A percentile compares a stretch with the other conserved stretches of the same genome.
phyloP scores from a whole-genome alignment of 1,139 yeast genomes.

The Candida sojae region DNA sequence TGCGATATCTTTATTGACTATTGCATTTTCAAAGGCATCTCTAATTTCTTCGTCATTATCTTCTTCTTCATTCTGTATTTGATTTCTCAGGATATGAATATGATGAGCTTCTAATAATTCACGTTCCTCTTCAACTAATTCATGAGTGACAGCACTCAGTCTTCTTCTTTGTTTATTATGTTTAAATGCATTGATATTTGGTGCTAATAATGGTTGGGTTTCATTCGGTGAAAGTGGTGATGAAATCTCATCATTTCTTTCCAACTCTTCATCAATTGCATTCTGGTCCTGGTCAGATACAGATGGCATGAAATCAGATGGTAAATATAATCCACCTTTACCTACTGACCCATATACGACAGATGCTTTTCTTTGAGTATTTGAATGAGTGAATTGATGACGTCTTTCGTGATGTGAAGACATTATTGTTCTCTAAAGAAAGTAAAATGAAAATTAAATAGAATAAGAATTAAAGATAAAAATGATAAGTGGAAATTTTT shows the following conservation, averaged over 20 bases:
- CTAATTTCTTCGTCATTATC: conserved; percentile 31
- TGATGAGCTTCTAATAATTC: conserved; percentile 34
- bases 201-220: conserved; percentile 16
- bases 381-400: conserved; percentile 51
- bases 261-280: conserved; percentile 13
- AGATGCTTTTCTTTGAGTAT: conserved; percentile 52
- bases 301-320: conserved; percentile 44
- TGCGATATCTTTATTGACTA: conserved; percentile 26
- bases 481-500: not conserved
- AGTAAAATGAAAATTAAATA: not conserved
- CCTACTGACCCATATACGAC: conserved; percentile 55
- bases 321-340: conserved; percentile 53
- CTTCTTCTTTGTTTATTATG: conserved; percentile 17
- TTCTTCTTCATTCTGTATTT: not conserved
- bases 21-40: conserved; percentile 40
- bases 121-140: conserved; percentile 36
- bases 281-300: conserved; percentile 9
- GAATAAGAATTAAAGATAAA: not conserved
- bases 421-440: not conserved
- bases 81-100: conserved; percentile 15
- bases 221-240: conserved; percentile 12
- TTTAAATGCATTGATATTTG: conserved; percentile 7
- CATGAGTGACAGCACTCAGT: conserved; percentile 28
- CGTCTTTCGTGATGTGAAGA: conserved; percentile 16
- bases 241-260: conserved; percentile 17